Conservation (phyloP, 2,329 filamentous ascomycete genomes). For the Pseudogymnoascus sp. region DNA sequence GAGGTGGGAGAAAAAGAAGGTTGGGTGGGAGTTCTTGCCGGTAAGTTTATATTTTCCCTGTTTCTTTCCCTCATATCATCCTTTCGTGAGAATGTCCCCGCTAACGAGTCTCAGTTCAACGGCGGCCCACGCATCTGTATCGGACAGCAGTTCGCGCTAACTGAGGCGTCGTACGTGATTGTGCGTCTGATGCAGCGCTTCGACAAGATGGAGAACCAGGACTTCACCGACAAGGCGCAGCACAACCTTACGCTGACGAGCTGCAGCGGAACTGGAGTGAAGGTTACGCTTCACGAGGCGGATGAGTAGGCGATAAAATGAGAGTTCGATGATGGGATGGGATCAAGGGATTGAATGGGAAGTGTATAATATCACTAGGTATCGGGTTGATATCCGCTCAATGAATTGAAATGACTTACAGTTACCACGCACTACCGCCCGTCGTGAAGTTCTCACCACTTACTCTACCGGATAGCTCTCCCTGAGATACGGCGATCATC, state of each 20-base stretch:
- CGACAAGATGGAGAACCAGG: slow-evolving; percentile 27
- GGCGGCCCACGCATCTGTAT: slow-evolving; percentile 32
- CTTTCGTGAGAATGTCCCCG: too few relatives aligned
- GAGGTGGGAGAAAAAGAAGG: slow-evolving; percentile 33
- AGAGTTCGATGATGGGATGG: not conserved
- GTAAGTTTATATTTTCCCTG: slow-evolving; percentile 17
- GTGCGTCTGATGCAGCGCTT: slow-evolving; percentile 30
- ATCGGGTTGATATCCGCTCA: not conserved
- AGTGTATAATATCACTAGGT: not conserved
- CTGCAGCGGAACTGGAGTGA: slow-evolving; percentile 28
- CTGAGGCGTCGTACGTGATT: slow-evolving; percentile 29
- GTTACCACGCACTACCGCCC: not conserved
- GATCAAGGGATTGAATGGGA: not conserved
- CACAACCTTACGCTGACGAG: slow-evolving; percentile 23
- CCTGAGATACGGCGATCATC: not conserved
- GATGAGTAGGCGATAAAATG: not conserved
- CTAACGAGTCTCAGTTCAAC: slow-evolving; percentile 25
- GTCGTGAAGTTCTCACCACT: not conserved
- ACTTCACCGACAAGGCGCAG: slow-evolving; percentile 24
- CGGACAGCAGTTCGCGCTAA: slow-evolving; percentile 33
- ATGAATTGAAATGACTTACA: slow-evolving; percentile 6
- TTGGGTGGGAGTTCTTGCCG: slow-evolving; percentile 35
- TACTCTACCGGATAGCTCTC: not conserved
- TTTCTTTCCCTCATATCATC: not conserved
- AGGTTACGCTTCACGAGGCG: slow-evolving; percentile 28